Evolutionary conservation across 108 stramenopile species (phyloP), one percentile per base, ranked within the genome.

Genomic region (Cyclotella cryptica): DNA sequence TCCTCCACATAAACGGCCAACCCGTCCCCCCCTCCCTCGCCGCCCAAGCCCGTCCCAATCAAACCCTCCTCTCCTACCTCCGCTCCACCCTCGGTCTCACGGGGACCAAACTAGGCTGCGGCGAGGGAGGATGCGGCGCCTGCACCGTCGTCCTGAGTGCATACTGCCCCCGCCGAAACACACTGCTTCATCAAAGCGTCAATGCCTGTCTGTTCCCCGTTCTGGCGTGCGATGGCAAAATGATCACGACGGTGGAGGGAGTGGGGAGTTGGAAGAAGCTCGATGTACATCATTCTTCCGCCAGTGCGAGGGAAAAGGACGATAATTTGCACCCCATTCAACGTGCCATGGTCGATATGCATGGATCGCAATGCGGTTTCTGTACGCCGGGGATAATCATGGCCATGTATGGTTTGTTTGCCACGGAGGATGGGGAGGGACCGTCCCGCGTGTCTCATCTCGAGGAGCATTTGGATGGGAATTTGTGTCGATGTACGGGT

Each of bases 331-430:
- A 98, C 73, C 97, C 97, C 11, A 83, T 98, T 54, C 98, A 98
- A 84, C 71, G 88, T 72, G 91, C 95, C 55, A 92, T 98, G 85
- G 94, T 94, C 27, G 92, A 94, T 59, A 66, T 94, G 86, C 98
- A 98, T 72, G 98, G 97, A 18, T 94, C 93, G 10, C 98, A 98
- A 79, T 98, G 98, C 78, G 98, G 96, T 29, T 98, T 94, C 80
- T 98, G 98, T 72, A 98, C 98, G 28, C 98, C 98, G 13, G 98
- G 98, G 41, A 98, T 98, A 53, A 87, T 98, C 57, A 94, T 98
- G 83, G 87, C 95, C 11, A 62, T 98, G 46, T 98, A 97, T 77
- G 83, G 95, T 22, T 64, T 97, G 12, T 86, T 97, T 72, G 87
- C 93, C 26, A 10, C 43, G 43, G 43, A 49, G 4, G 21, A 28